phyloP scores from a whole-genome alignment of 345 rosid genomes.

The Abelmoschus esculentus region DNA sequence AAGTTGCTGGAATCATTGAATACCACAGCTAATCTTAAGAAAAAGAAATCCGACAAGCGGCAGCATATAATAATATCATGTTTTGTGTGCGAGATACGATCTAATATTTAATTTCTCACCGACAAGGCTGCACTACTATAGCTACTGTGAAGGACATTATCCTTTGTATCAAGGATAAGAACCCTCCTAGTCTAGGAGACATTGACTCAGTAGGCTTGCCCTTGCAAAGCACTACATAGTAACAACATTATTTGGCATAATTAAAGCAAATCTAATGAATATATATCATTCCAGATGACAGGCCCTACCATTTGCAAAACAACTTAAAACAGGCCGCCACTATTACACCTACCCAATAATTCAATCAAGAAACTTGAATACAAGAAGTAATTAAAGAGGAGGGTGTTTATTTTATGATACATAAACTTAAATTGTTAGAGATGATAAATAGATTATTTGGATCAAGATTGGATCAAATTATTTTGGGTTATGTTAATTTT shows the following conservation, averaged over 20 bases:
- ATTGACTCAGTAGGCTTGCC: conserved; percentile 15
- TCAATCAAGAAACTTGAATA: not conserved
- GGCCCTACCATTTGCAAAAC: not conserved
- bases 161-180: not conserved
- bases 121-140: not conserved
- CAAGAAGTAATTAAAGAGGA: no score
- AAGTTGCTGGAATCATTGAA: not conserved
- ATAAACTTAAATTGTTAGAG: no score
- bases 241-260: not conserved
- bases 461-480: no score
- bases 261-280: not conserved
- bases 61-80: not conserved
- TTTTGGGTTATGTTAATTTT: no score
- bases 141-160: not conserved
- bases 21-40: not conserved
- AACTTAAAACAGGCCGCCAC: not conserved
- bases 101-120: not conserved
- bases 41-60: not conserved
- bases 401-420: no score
- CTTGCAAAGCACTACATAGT: not conserved
- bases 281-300: not conserved
- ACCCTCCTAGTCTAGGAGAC: not conserved
- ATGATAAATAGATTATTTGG: no score
- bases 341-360: not conserved
- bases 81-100: not conserved